These are phyloP conservation scores for Astragalus glycyphyllos DNA, from an alignment of 306 rosid species.

Conservation along the genomic window DNA sequence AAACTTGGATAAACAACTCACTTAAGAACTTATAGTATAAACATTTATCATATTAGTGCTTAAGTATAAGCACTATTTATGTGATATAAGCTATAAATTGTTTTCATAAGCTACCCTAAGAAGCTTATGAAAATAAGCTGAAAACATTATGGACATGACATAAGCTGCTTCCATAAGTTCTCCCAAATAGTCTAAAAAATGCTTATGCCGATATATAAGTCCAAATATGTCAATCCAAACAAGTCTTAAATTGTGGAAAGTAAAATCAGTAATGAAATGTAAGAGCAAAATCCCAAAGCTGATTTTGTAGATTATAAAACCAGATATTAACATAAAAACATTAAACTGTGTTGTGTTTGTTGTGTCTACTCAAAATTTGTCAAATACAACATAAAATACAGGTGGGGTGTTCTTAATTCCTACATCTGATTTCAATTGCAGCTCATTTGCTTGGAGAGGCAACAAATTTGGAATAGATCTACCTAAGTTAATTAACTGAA, in stretches of 20 bases:
- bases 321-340: neutral
- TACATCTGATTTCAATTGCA: neutral
- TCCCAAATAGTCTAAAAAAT: no score
- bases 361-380: slow-evolving; percentile 23
- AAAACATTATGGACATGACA: no score
- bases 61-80: no score
- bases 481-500: neutral
- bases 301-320: slow-evolving; percentile 18
- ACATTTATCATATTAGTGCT: no score
- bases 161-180: no score
- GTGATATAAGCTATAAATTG: no score
- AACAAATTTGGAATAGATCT: slow-evolving; percentile 5
- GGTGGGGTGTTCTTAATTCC: no score
- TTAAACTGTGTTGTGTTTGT: neutral
- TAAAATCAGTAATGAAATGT: slow-evolving; percentile 10
- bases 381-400: neutral
- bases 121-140: no score
- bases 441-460: neutral
- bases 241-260: neutral
- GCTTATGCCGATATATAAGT: no score
- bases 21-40: no score
- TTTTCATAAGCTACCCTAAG: no score
- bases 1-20: neutral
- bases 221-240: no score
- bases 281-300: slow-evolving; percentile 22